These are phyloP conservation scores for Carex pumila DNA, from an alignment of 176 grass and related monocot genomes.

Conservation along the genomic window DNA sequence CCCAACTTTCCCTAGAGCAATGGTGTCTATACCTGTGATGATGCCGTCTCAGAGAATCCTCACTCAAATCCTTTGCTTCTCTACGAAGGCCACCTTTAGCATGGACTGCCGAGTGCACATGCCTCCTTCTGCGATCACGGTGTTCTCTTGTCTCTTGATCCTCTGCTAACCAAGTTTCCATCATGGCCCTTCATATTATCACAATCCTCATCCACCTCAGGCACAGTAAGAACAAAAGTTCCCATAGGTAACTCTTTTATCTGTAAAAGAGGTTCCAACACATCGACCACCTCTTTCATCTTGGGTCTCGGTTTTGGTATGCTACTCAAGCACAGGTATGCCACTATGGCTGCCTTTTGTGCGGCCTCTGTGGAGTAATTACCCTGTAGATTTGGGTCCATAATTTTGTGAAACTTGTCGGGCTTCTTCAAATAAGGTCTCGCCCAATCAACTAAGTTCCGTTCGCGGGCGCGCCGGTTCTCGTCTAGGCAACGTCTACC, in stretches of 20 bases:
- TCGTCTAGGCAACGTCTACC: conserved; percentile 61
- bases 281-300: conserved; percentile 69
- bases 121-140: conserved; percentile 21
- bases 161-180: not conserved
- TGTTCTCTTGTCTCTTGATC: conserved; percentile 1
- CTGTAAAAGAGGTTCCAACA: conserved; percentile 64
- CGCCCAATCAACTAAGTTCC: conserved; percentile 89
- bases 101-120: conserved; percentile 50
- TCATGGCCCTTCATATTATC: not conserved
- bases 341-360: conserved; percentile 43
- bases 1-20: conserved; percentile 1
- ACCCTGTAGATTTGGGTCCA: conserved; percentile 55
- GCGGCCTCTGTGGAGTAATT: conserved; percentile 61
- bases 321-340: conserved; percentile 63
- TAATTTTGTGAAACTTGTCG: conserved; percentile 55
- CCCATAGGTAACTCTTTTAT: conserved; percentile 57
- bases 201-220: not conserved
- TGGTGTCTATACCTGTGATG: conserved; percentile 30
- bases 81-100: conserved; percentile 37
- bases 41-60: conserved; percentile 21
- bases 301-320: conserved; percentile 46
- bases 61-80: conserved; percentile 5
- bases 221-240: conserved; percentile 57
- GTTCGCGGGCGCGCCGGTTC: conserved; percentile 36
- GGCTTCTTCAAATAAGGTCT: conserved; percentile 58